Percentiles rank a stretch among this genome's conserved stretches.
Conservation (phyloP, 108 stramenopile species). For the Cyclotella kingstonii region DNA sequence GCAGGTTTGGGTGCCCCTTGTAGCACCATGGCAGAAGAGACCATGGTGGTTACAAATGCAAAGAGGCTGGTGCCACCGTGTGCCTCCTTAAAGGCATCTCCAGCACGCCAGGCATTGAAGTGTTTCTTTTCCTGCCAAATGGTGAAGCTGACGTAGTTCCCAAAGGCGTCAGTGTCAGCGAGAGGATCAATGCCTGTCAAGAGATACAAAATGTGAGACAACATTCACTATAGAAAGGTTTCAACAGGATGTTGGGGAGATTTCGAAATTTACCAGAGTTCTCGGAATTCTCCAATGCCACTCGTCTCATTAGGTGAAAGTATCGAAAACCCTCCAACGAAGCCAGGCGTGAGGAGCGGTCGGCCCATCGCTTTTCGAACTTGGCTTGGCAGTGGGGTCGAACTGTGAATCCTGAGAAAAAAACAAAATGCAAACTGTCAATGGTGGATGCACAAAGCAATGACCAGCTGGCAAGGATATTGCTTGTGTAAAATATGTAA, state of each 20-base stretch:
- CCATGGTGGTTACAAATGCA: slow-evolving; percentile 80
- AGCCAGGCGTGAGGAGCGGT: slow-evolving; percentile 72
- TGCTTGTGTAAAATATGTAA: neutral
- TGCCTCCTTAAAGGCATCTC: slow-evolving; percentile 91
- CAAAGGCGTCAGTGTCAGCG: slow-evolving; percentile 28
- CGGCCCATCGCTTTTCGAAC: slow-evolving; percentile 89
- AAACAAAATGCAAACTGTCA: neutral
- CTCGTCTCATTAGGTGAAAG: slow-evolving; percentile 84
- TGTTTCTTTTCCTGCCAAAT: slow-evolving; percentile 85
- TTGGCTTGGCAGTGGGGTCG: slow-evolving; percentile 66
- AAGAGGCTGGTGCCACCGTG: slow-evolving; percentile 78
- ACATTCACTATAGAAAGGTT: no score
- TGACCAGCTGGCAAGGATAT: neutral
- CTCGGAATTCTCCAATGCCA: slow-evolving; percentile 44
- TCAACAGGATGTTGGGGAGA: no score
- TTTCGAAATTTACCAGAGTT: slow-evolving; percentile 26
- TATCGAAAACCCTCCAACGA: slow-evolving; percentile 81
- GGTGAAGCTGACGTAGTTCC: slow-evolving; percentile 83
- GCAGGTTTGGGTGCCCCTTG: slow-evolving; percentile 75
- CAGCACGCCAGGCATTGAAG: slow-evolving; percentile 79
- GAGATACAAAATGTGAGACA: neutral
- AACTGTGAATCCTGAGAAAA: slow-evolving; percentile 59
- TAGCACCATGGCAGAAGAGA: slow-evolving; percentile 65
- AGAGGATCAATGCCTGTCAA: slow-evolving; percentile 36
- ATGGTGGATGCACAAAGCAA: neutral